Evolutionary conservation across 257 asterid genomes (phyloP).

Genomic region (Asclepias syriaca): DNA sequence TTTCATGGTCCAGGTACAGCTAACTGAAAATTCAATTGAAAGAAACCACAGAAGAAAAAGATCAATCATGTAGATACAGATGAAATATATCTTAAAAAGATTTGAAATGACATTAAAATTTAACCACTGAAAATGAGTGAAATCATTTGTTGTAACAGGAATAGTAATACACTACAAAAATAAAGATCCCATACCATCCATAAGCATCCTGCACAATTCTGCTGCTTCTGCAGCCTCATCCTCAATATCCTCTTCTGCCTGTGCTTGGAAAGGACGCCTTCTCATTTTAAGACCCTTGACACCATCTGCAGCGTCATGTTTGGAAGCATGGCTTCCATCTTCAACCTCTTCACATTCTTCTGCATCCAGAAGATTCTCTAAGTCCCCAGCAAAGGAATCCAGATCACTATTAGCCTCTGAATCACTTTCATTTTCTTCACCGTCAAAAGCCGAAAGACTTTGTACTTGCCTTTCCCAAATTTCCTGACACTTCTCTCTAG

Average conservation of each 20-base stretch:
- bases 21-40: background rate
- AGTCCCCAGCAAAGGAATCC: slow-evolving; percentile 98
- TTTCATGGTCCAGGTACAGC: background rate
- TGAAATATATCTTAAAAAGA: background rate
- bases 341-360: slow-evolving; percentile 88
- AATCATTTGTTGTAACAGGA: background rate
- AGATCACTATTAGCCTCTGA: slow-evolving; percentile 94
- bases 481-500: slow-evolving; percentile 98
- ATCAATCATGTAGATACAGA: background rate
- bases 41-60: background rate
- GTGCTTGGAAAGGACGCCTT: slow-evolving; percentile 79
- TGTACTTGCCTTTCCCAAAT: slow-evolving; percentile 96
- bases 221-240: slow-evolving; percentile 98
- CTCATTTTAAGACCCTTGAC: slow-evolving; percentile 92
- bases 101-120: background rate
- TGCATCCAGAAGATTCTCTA: slow-evolving; percentile 97
- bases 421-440: slow-evolving; percentile 92
- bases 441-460: slow-evolving; percentile 75
- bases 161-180: background rate
- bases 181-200: slow-evolving; percentile 66
- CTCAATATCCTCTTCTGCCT: slow-evolving; percentile 82
- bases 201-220: slow-evolving; percentile 91
- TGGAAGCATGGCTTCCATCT: slow-evolving; percentile 60
- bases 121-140: background rate
- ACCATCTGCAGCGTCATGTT: slow-evolving; percentile 63